Conservation (phyloP, 352 stramenopile genomes). For the Pythium guiyangense region DNA sequence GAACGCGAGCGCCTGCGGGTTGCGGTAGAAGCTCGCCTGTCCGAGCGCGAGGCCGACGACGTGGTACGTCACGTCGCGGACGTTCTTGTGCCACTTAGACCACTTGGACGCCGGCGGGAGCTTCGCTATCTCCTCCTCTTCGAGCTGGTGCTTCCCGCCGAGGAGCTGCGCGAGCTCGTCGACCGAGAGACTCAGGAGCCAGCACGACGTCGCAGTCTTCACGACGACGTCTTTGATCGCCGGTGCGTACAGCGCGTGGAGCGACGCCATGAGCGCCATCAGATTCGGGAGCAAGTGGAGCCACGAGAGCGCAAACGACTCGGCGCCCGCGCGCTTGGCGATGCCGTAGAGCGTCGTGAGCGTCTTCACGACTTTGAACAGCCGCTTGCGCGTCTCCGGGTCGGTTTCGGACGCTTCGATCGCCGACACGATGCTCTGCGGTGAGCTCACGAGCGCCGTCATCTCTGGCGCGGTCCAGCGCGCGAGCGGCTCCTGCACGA, state of each 20-base stretch:
- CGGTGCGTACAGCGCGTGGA: constrained; percentile 54
- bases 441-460: constrained; percentile 50
- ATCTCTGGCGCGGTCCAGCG: constrained; percentile 67
- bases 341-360: constrained; percentile 80
- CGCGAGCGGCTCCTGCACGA: constrained; percentile 62
- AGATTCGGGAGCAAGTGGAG: constrained; percentile 71
- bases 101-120: constrained; percentile 43
- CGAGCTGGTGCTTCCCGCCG: constrained; percentile 65
- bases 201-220: constrained; percentile 54
- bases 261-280: constrained; percentile 43
- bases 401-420: constrained; percentile 39
- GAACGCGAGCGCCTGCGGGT: constrained; percentile 30
- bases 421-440: constrained; percentile 45
- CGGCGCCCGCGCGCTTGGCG: constrained; percentile 44
- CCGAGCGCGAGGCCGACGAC: constrained; percentile 57
- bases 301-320: constrained; percentile 53
- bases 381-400: constrained; percentile 36
- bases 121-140: constrained; percentile 61
- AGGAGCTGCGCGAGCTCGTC: constrained; percentile 75
- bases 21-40: constrained; percentile 49
- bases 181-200: constrained; percentile 62
- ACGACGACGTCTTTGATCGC: constrained; percentile 46
- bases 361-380: constrained; percentile 63
- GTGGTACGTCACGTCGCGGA: constrained; percentile 76
- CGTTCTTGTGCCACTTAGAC: constrained; percentile 82